A percentile compares a stretch with the other conserved stretches of the same genome.
Evolutionary conservation across 768 basidiomycete genomes (phyloP).

Genomic region (Daedaleopsis nitida): DNA sequence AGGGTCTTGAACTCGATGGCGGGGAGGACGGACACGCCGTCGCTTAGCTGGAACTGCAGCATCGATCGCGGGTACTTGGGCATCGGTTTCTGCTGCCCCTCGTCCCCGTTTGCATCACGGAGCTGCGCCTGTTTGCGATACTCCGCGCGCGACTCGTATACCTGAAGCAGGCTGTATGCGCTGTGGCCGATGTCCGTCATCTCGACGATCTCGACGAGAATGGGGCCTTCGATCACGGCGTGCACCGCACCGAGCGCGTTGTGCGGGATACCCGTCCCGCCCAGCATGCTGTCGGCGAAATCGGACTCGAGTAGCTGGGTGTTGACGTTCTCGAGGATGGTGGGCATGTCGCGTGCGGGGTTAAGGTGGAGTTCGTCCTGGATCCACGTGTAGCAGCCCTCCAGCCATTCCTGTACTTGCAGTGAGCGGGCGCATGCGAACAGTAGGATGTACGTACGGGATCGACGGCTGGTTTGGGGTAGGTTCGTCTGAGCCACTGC

Average conservation of each 20-base stretch:
- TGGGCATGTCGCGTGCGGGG: conserved; percentile 47
- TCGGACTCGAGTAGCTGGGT: conserved; percentile 72
- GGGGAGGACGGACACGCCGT: conserved; percentile 67
- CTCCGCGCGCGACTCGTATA: conserved; percentile 62
- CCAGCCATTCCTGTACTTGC: conserved; percentile 66
- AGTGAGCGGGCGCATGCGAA: not conserved
- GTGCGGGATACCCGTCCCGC: conserved; percentile 66
- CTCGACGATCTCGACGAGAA: conserved; percentile 74
- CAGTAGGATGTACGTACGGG: conserved; percentile 41
- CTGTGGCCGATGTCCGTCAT: conserved; percentile 87
- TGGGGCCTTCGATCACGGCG: conserved; percentile 44
- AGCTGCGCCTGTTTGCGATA: conserved; percentile 51
- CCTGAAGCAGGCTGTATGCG: conserved; percentile 77
- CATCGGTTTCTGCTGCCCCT: conserved; percentile 64
- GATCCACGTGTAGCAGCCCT: conserved; percentile 71
- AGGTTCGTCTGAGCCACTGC: conserved; percentile 56
- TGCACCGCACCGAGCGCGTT: conserved; percentile 41
- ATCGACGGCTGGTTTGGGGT: conserved; percentile 66
- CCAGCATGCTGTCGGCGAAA: conserved; percentile 69
- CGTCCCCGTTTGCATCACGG: conserved; percentile 53
- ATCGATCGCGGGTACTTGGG: conserved; percentile 83
- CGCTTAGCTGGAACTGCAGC: conserved; percentile 74
- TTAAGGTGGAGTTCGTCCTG: conserved; percentile 47
- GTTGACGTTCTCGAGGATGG: conserved; percentile 58
- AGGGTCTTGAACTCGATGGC: conserved; percentile 81